Base-by-base conservation (phyloP, 257 asterid genomes). In the Phtheirospermum japonicum region DNA sequence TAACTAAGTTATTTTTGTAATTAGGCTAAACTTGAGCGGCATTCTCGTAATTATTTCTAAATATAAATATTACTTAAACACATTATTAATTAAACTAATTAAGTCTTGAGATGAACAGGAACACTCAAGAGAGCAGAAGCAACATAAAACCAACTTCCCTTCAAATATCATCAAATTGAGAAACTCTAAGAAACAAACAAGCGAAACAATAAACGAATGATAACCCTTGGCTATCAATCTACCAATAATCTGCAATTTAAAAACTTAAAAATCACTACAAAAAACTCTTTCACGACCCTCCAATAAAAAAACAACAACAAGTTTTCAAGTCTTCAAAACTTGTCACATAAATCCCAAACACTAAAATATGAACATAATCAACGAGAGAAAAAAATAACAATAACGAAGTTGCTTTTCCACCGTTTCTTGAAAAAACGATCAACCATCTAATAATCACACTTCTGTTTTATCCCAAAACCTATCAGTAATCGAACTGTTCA, bases 401-500 rank as follows among this genome's bases (percentile, higher is more conserved):
- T 23, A 3, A 23, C 28, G 28, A 23, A 23, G 28, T 23, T 23
- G 28, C 28, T 23, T 23, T 23, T 23, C 28, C 28, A 23, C 28
- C 28, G 18, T n/a, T 4, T 42, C 14, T 17, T 16, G 11, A 42
- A n/a, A 42, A 42, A 4, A 39, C 9, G 20, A 49, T 49, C 34
- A 30, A 46, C 9, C 53, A 46, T 16, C 53, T 14, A 46, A 23
- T 23, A 23, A 46, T 3, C 55, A 49, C n/a, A 46, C 53, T 23
- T 46, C 26, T 4, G 23, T 6, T 46, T 16, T 17, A 33, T 33
- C 39, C 0, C 9, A 43, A 43, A 43, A 43, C 17, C 75, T 80
- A 83, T 81, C 78, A 80, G 3, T 73, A 59, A 57, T 57, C 64
- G 64, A 77, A 74, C 45, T 37, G 77, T 2, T 64, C 72, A 33